Percentiles rank a stretch among this genome's conserved stretches.
Conservation (phyloP, 352 stramenopile genomes). For the Globisporangium parvum region DNA sequence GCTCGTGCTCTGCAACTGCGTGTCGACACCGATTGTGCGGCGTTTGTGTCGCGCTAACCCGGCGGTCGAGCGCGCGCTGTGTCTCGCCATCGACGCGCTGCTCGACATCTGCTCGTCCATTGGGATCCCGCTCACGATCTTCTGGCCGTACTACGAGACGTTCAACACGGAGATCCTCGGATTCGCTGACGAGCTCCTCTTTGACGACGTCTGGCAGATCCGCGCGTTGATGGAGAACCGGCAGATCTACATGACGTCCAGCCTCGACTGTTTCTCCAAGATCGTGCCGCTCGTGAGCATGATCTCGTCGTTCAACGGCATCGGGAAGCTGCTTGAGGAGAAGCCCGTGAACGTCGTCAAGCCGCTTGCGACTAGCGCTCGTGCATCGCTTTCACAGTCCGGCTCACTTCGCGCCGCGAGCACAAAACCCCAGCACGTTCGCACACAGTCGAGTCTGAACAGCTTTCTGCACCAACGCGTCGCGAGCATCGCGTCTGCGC, state of each 20-base stretch:
- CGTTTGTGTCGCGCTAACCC: slow-evolving; percentile 4
- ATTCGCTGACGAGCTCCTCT: slow-evolving; percentile 8
- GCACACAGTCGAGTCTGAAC: slow-evolving; percentile 1
- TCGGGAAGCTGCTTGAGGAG: slow-evolving; percentile 10
- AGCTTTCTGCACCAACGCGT: slow-evolving; percentile 8
- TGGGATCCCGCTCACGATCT: slow-evolving; percentile 13
- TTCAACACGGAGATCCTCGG: slow-evolving; percentile 8
- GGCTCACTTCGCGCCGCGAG: no score
- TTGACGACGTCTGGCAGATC: slow-evolving; percentile 12
- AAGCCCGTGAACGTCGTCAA: neutral
- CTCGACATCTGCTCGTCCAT: slow-evolving; percentile 17
- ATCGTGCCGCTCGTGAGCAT: slow-evolving; percentile 10
- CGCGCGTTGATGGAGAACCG: slow-evolving; percentile 13
- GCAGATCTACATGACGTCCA: slow-evolving; percentile 7
- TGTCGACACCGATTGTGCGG: slow-evolving; percentile 7
- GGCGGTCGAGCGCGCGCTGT: slow-evolving; percentile 15
- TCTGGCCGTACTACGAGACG: slow-evolving; percentile 9
- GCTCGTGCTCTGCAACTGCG: slow-evolving; percentile 8
- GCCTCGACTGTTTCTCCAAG: slow-evolving; percentile 9
- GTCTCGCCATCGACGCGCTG: slow-evolving; percentile 19
- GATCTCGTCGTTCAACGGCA: slow-evolving; percentile 10
- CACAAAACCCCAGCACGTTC: neutral
- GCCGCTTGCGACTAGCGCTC: neutral
- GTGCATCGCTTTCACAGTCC: neutral
- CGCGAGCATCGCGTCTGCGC: slow-evolving; percentile 4